Evolutionary conservation across 805 yeast species (phyloP).

Genomic region (Peterozyma xylosa): DNA sequence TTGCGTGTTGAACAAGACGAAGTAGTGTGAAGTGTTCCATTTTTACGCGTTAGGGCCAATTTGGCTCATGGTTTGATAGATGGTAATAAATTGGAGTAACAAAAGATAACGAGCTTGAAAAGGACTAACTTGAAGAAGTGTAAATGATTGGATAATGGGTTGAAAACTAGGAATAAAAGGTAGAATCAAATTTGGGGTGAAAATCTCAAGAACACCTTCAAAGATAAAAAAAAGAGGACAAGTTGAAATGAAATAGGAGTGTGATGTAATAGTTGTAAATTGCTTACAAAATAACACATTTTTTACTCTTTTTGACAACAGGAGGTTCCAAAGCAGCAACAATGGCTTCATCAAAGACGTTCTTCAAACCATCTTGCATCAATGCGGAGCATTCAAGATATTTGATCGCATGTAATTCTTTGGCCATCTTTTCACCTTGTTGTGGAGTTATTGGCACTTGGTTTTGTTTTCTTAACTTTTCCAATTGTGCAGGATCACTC

Average conservation of each 20-base stretch:
- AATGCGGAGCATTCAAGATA: conserved; percentile 97
- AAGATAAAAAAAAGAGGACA: conserved; percentile 1
- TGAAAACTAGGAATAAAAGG: no score
- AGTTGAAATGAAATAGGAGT: not conserved
- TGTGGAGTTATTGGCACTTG: conserved; percentile 79
- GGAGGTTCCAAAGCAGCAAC: conserved; percentile 98
- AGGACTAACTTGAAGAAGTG: no score
- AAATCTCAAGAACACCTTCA: not conserved
- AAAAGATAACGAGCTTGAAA: no score
- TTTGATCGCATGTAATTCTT: conserved; percentile 90
- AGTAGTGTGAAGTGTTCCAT: no score
- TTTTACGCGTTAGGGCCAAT: no score
- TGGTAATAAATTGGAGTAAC: no score
- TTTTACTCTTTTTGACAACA: conserved; percentile 70
- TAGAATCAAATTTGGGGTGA: no score
- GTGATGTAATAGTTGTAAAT: not conserved
- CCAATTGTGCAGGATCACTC: conserved; percentile 85
- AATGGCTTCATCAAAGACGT: conserved; percentile 97
- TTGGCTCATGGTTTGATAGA: no score
- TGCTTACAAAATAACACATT: conserved; percentile 72
- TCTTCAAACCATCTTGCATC: conserved; percentile 93
- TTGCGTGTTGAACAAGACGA: no score
- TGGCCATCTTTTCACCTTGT: conserved; percentile 88
- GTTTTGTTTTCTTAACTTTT: conserved; percentile 85
- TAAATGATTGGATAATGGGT: no score